Conservation (phyloP, 2,329 filamentous ascomycete species). For the Nemania abortiva region DNA sequence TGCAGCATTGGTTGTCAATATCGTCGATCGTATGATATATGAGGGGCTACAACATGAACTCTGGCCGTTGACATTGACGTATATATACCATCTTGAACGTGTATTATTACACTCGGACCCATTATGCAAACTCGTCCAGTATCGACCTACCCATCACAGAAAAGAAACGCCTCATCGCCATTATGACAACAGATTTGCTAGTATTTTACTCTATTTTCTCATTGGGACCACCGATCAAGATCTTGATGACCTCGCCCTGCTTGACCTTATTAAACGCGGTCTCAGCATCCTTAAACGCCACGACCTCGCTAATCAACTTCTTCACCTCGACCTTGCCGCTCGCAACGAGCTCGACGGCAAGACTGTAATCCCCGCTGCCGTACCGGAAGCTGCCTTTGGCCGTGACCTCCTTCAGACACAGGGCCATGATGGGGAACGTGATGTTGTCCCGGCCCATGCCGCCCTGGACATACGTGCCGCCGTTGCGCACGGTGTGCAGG, state of each 20-base stretch:
- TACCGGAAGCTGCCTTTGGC: slow-evolving; percentile 92
- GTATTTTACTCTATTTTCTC: slow-evolving; percentile 11
- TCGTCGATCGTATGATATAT: slow-evolving; percentile 24
- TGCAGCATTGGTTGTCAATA: slow-evolving; percentile 1
- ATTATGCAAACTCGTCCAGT: slow-evolving; percentile 11
- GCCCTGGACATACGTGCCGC: slow-evolving; percentile 84
- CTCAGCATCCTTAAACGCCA: slow-evolving; percentile 85
- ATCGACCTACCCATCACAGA: not conserved
- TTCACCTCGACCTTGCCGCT: slow-evolving; percentile 82
- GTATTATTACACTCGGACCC: not conserved
- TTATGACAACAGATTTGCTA: not conserved
- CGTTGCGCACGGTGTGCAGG: slow-evolving; percentile 76
- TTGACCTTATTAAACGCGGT: slow-evolving; percentile 89
- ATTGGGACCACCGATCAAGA: slow-evolving; percentile 68
- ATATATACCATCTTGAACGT: slow-evolving; percentile 1
- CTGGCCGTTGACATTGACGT: not conserved
- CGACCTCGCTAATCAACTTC: slow-evolving; percentile 80
- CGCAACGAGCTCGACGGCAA: slow-evolving; percentile 82
- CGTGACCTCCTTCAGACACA: slow-evolving; percentile 90
- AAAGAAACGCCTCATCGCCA: slow-evolving; percentile 19
- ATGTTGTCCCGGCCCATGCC: slow-evolving; percentile 93
- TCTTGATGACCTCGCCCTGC: slow-evolving; percentile 81
- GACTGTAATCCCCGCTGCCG: slow-evolving; percentile 85
- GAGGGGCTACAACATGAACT: not conserved
- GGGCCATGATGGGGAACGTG: slow-evolving; percentile 89